Base-by-base conservation (phyloP, 345 rosid species). In the Hibiscus mutabilis region DNA sequence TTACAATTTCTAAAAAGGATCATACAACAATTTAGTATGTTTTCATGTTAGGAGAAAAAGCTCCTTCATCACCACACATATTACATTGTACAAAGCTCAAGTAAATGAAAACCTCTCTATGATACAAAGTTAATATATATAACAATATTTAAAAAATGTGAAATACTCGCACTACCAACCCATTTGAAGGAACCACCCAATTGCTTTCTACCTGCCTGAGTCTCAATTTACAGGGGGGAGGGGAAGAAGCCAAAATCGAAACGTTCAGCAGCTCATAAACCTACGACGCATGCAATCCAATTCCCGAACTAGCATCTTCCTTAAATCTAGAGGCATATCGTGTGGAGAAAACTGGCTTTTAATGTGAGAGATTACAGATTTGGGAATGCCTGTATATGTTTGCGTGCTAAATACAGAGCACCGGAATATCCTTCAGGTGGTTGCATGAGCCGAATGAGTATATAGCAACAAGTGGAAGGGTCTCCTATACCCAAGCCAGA, bases 401-500 rank as follows among this genome's bases (percentile, higher is more conserved):
- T 76, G 69, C 83, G 71, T 77, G 84, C 81, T 75, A 84, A 22
- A 57, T 82, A 78, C 82, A 81, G 77, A 72, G 68, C 72, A 66
- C 84, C 84, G 68, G 77, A 66, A 65, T 69, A 71, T 72, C 72
- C 70, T 74, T 71, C 77, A 69, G 84, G 85, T 69, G 82, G 79
- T 27, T 74, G 79, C 82, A 79, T 72, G 78, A 76, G 76, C 70
- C 15, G 10, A 79, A 82, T 68, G 78, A 76, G 84, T 70, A 24
- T 24, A 64, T 24, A 61, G 56, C 68, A 72, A 66, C 68, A 76
- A 72, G 63, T 72, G 42, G 49, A 33, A 56, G 58, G 65, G 35
- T 73, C 70, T 76, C 65, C 80, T 87, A 92, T 57, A 95, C 86
- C 93, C 96, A 95, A 66, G 97, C 99, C 60, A 89, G 92, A 76